A percentile compares a stretch with the other conserved stretches of the same genome.
phyloP scores from a whole-genome alignment of 108 stramenopile species.

The Ochromonas danica region DNA sequence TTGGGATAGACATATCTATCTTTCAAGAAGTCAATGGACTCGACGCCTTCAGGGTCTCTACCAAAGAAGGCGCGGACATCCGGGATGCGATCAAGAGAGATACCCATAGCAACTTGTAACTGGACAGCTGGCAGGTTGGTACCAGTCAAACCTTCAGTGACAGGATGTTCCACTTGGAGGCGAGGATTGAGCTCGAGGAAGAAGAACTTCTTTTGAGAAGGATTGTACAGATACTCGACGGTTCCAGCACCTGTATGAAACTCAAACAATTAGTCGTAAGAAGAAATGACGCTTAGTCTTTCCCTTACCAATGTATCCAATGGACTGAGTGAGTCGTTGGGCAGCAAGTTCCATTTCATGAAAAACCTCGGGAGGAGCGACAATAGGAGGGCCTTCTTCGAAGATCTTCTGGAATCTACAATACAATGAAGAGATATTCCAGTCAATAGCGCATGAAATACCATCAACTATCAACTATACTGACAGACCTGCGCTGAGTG shows the following conservation, averaged over 20 bases:
- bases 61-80: slow-evolving; percentile 80
- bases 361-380: slow-evolving; percentile 17
- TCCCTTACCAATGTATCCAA: slow-evolving; percentile 31
- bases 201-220: slow-evolving; percentile 80
- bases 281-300: no score
- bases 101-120: slow-evolving; percentile 96
- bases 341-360: slow-evolving; percentile 26
- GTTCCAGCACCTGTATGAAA: no score
- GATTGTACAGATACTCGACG: slow-evolving; percentile 30
- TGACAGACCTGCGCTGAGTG: slow-evolving; percentile 32
- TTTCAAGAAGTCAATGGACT: slow-evolving; percentile 75
- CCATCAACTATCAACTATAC: no score
- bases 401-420: slow-evolving; percentile 22
- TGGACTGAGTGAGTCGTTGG: slow-evolving; percentile 21
- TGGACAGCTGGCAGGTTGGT: slow-evolving; percentile 88
- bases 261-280: no score
- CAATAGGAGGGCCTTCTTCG: slow-evolving; percentile 36
- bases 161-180: slow-evolving; percentile 89
- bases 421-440: no score
- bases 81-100: slow-evolving; percentile 87
- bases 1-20: slow-evolving; percentile 75
- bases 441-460: no score
- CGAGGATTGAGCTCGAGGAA: slow-evolving; percentile 98
- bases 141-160: slow-evolving; percentile 83
- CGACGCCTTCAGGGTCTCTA: slow-evolving; percentile 69